Evolutionary conservation across 2,329 filamentous ascomycete genomes (phyloP).

Genomic region (Paecilomyces fulvus): DNA sequence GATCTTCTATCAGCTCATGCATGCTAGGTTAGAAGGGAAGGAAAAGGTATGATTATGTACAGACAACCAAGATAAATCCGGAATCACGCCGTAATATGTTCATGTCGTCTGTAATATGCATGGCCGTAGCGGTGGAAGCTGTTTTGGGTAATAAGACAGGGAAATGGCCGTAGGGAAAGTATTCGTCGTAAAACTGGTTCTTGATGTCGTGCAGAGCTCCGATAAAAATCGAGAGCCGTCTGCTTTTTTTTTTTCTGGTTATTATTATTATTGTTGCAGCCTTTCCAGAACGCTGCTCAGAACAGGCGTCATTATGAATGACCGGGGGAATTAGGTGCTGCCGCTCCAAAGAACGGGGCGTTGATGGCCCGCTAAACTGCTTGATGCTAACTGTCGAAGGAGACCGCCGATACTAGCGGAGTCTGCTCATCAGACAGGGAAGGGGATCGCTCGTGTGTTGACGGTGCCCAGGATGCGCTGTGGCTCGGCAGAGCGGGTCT

Average conservation of each 20-base stretch:
- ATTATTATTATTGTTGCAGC: neutral
- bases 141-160: neutral
- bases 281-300: neutral
- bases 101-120: neutral
- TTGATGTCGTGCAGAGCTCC: neutral
- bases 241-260: neutral
- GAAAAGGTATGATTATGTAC: neutral
- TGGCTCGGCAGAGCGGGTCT: slow-evolving; percentile 1
- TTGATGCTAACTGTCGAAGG: neutral
- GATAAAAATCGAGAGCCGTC: neutral
- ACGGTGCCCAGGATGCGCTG: slow-evolving; percentile 5
- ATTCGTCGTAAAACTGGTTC: neutral
- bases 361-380: neutral
- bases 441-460: neutral
- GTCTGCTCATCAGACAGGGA: neutral
- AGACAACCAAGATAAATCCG: neutral
- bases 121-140: neutral
- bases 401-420: neutral
- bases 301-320: neutral
- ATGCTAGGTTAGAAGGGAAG: neutral
- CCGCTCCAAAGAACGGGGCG: neutral
- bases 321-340: neutral
- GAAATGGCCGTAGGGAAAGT: neutral
- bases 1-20: neutral
- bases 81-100: neutral